Evolutionary conservation across 352 stramenopile genomes (phyloP).

Genomic region (Phytophthora rubi): DNA sequence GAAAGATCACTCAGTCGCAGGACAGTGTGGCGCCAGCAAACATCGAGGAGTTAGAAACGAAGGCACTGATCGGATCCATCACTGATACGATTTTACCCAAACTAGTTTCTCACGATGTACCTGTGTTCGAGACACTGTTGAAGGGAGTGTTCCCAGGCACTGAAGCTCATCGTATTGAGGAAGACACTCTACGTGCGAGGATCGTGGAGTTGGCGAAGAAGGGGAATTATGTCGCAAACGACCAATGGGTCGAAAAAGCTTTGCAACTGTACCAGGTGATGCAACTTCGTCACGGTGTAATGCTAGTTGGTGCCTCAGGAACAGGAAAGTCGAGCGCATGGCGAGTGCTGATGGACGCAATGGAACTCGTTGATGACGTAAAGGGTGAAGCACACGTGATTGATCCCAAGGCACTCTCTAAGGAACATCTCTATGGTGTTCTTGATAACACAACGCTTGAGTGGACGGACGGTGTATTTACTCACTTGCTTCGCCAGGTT

Average conservation of each 20-base stretch:
- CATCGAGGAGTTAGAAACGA: slow-evolving; percentile 90
- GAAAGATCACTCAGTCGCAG: slow-evolving; percentile 83
- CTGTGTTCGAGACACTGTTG: slow-evolving; percentile 97
- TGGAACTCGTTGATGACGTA: slow-evolving; percentile 95
- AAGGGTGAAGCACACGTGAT: slow-evolving; percentile 99
- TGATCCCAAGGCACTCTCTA: slow-evolving; percentile 99
- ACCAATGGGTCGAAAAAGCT: slow-evolving; percentile 98
- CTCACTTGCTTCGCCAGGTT: slow-evolving; percentile 95
- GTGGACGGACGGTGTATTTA: slow-evolving; percentile 99
- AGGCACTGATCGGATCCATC: slow-evolving; percentile 96
- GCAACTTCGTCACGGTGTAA: slow-evolving; percentile 98
- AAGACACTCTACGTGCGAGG: slow-evolving; percentile 87
- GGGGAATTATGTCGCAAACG: slow-evolving; percentile 86
- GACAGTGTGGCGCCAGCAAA: slow-evolving; percentile 33
- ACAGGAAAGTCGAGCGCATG: slow-evolving; percentile 97
- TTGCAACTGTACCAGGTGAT: slow-evolving; percentile 99
- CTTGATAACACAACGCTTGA: slow-evolving; percentile 99
- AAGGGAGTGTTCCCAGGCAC: slow-evolving; percentile 97
- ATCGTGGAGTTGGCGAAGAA: slow-evolving; percentile 94
- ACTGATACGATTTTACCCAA: slow-evolving; percentile 99
- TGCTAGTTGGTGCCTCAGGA: slow-evolving; percentile 98
- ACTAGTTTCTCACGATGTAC: slow-evolving; percentile 97
- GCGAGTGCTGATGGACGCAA: slow-evolving; percentile 91
- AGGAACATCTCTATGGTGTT: slow-evolving; percentile 98
- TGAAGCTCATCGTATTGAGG: slow-evolving; percentile 83